A percentile compares a stretch with the other conserved stretches of the same genome.
phyloP scores from a whole-genome alignment of 2,329 filamentous ascomycete genomes.

The Pestalotiopsis sp. region DNA sequence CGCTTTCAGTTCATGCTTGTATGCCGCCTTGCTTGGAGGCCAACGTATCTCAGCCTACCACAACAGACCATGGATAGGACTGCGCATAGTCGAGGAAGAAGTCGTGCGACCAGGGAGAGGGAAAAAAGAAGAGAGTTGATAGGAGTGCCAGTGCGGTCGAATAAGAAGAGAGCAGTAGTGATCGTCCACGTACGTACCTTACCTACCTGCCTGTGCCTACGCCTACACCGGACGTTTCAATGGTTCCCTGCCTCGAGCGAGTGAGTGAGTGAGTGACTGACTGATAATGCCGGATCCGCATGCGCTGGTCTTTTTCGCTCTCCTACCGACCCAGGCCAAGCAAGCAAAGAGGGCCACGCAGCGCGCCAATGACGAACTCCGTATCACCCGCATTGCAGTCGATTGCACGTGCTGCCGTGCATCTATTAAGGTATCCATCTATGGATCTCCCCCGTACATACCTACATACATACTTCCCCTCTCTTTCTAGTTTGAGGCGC shows the following conservation, averaged over 20 bases:
- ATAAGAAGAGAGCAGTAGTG: not conserved
- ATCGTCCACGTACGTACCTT: not conserved
- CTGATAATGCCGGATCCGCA: not conserved
- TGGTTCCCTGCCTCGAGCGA: not conserved
- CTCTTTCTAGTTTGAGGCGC: no score
- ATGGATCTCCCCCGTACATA: not conserved
- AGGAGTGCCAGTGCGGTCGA: not conserved
- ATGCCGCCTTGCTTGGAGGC: conserved; percentile 9
- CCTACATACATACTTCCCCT: no score
- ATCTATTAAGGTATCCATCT: not conserved
- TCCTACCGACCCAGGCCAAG: not conserved
- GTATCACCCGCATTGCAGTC: not conserved
- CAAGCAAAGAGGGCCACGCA: not conserved
- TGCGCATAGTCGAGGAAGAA: conserved; percentile 11
- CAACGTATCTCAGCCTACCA: conserved; percentile 25
- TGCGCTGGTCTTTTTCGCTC: not conserved
- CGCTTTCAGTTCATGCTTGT: conserved; percentile 6
- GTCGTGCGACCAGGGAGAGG: conserved; percentile 4
- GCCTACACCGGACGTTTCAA: not conserved
- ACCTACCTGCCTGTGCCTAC: not conserved
- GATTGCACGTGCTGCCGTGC: not conserved
- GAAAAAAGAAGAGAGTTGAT: not conserved
- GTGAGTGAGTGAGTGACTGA: not conserved
- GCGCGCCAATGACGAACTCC: not conserved
- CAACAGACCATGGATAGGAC: conserved; percentile 3